These are phyloP conservation scores for Chloropicon primus DNA, from an alignment of 139 green algal species.

Conservation along the genomic window DNA sequence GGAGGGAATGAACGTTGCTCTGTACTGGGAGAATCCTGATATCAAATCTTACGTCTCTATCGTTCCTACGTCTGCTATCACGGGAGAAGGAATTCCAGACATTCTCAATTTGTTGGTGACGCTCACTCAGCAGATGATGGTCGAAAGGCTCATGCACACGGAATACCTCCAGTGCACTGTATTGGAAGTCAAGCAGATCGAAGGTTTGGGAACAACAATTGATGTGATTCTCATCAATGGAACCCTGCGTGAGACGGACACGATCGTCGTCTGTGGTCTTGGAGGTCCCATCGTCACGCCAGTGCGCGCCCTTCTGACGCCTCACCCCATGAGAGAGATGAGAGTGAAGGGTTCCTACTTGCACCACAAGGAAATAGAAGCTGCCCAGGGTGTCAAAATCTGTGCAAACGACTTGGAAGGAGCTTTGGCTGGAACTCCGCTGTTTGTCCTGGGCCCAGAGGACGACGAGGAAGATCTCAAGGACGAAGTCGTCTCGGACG, in stretches of 20 bases:
- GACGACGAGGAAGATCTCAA: conserved; percentile 91
- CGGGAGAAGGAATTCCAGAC: conserved; percentile 67
- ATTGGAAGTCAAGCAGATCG: conserved; percentile 91
- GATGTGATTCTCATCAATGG: conserved; percentile 96
- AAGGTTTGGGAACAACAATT: conserved; percentile 94
- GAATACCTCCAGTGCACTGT: conserved; percentile 71
- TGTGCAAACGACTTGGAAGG: conserved; percentile 75
- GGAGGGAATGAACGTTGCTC: conserved; percentile 84
- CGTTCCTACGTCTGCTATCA: conserved; percentile 91
- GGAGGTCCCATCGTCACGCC: conserved; percentile 75
- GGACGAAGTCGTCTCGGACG: conserved; percentile 85
- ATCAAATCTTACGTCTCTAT: conserved; percentile 76
- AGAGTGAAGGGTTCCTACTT: conserved; percentile 81
- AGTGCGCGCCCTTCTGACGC: conserved; percentile 90
- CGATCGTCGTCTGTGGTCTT: conserved; percentile 89
- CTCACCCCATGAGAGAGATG: conserved; percentile 84
- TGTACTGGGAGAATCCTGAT: conserved; percentile 97
- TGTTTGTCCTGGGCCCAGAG: conserved; percentile 55
- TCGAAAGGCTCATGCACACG: conserved; percentile 83
- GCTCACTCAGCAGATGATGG: conserved; percentile 77
- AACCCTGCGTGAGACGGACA: conserved; percentile 63
- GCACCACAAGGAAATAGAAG: conserved; percentile 94
- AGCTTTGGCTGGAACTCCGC: conserved; percentile 78
- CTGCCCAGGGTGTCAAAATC: conserved; percentile 83
- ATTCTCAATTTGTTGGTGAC: conserved; percentile 85